Base-by-base conservation (phyloP, 2,329 filamentous ascomycete species). In the Nemania abortiva region DNA sequence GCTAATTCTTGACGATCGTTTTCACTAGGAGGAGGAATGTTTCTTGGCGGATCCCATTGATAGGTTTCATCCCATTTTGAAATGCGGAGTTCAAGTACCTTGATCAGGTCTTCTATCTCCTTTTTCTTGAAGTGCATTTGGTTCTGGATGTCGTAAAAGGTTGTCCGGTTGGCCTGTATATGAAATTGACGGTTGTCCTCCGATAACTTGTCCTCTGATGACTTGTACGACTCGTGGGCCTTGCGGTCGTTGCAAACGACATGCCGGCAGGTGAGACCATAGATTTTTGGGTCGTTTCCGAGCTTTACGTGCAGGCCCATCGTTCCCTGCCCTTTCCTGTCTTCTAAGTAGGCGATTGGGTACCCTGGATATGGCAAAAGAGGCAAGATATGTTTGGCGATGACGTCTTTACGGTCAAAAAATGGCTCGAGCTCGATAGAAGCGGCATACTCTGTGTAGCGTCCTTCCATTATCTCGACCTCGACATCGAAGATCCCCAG, bases 381-480 rank as follows among this genome's bases (percentile, higher is more conserved):
- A 6, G 31, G 59, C 29, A 39, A 20, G 29, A 62, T 62, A 27
- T 60, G 29, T 50, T 24, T 22, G 18, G 13, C 34, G 37, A 42
- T 10, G 9, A 13, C 37, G 45, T 60, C 27, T 31, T 45, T 37
- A n/a, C 22, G 9, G 49, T 31, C 27, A 9, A 56, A 55, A 27
- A 49, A n/a, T 64, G 61, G 42, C 49, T 64, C 61, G n/a, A 64
- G 61, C 53, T 64, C 11, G 31, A 39, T 50, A 9, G 37, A 57
- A 52, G 42, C 61, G 53, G 61, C 61, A 20, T 64, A 42, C n/a
- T n/a, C 39, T 50, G 42, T 64, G 42, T 65, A 65, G 4, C 22
- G 6, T 54, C 62, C 62, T 50, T 64, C 62, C 53, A 64, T 56
- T 10, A 64, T 64, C 53, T 64, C 62, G 45, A 64, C 62, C 45